phyloP scores from a whole-genome alignment of 495 filamentous ascomycete genomes.

The Cetradonia linearis region DNA sequence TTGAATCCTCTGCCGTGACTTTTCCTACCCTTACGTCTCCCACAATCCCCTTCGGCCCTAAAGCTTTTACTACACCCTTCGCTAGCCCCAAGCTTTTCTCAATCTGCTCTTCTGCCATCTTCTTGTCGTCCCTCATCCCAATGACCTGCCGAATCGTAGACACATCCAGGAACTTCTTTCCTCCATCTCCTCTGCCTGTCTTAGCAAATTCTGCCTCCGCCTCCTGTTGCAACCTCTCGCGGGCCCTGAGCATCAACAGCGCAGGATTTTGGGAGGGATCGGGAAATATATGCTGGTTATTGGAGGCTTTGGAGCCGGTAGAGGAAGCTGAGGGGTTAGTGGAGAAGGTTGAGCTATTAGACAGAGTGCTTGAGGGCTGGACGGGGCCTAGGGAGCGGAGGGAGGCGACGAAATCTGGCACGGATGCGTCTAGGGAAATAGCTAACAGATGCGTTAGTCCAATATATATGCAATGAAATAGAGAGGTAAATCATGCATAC shows the following conservation, averaged over 20 bases:
- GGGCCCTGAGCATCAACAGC: conserved; percentile 38
- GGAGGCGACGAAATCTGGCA: conserved; percentile 52
- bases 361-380: conserved; percentile 47
- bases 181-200: conserved; percentile 36
- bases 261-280: conserved; percentile 45
- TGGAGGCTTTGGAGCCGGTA: conserved; percentile 18
- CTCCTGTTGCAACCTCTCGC: conserved; percentile 34
- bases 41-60: conserved; percentile 46
- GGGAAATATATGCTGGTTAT: conserved; percentile 33
- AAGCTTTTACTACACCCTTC: conserved; percentile 43
- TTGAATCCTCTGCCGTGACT: conserved; percentile 27
- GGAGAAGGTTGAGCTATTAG: conserved; percentile 43
- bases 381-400: conserved; percentile 57
- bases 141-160: conserved; percentile 51
- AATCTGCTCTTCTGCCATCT: conserved; percentile 42
- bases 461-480: neutral
- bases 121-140: conserved; percentile 47
- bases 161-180: conserved; percentile 50
- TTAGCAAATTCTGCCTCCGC: conserved; percentile 43
- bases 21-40: conserved; percentile 30
- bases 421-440: conserved; percentile 56
- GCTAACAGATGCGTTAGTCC: conserved; percentile 31
- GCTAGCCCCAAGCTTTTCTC: conserved; percentile 49
- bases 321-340: conserved; percentile 20
- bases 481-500: conserved; percentile 19